A percentile compares a stretch with the other conserved stretches of the same genome.
Conservation (phyloP, 2,329 filamentous ascomycete species). For the Exophiala viscosa region DNA sequence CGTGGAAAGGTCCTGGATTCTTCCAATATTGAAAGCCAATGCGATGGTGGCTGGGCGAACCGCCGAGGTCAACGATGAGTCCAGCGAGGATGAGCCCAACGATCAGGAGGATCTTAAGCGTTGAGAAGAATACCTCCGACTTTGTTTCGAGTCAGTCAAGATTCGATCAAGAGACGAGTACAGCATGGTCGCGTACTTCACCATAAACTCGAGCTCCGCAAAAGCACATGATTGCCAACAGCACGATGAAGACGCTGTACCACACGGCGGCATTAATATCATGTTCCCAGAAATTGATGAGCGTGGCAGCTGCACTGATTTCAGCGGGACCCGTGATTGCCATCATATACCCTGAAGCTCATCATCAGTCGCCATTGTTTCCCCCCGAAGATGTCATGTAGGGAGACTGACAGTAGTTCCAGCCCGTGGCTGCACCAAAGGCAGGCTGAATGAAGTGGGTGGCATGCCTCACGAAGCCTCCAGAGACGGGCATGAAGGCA, state of each 20-base stretch:
- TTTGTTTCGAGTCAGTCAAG: not conserved
- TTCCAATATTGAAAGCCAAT: slow-evolving; percentile 47
- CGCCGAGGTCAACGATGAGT: not conserved
- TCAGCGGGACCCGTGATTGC: slow-evolving; percentile 70
- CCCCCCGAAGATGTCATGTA: slow-evolving; percentile 34
- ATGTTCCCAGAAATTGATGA: slow-evolving; percentile 60
- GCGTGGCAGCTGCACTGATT: slow-evolving; percentile 60
- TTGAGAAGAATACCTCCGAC: slow-evolving; percentile 3
- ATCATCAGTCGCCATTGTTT: slow-evolving; percentile 47
- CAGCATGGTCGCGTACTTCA: slow-evolving; percentile 36
- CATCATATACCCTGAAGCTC: slow-evolving; percentile 42
- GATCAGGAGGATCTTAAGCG: slow-evolving; percentile 8
- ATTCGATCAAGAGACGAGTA: not conserved
- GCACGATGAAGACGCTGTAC: slow-evolving; percentile 36
- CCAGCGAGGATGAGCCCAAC: slow-evolving; percentile 2
- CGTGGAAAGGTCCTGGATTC: slow-evolving; percentile 59
- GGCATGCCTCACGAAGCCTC: slow-evolving; percentile 47
- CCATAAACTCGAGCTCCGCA: slow-evolving; percentile 40
- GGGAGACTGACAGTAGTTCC: slow-evolving; percentile 34
- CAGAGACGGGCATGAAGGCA: slow-evolving; percentile 42
- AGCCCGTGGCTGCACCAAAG: slow-evolving; percentile 42
- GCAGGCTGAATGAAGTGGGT: slow-evolving; percentile 43
- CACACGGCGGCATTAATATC: slow-evolving; percentile 46
- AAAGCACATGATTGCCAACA: slow-evolving; percentile 29
- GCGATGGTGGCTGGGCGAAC: not conserved